A percentile compares a stretch with the other conserved stretches of the same genome.
Evolutionary conservation across 1,139 yeast genomes (phyloP).

Genomic region (Entelexis sorbosivorans): DNA sequence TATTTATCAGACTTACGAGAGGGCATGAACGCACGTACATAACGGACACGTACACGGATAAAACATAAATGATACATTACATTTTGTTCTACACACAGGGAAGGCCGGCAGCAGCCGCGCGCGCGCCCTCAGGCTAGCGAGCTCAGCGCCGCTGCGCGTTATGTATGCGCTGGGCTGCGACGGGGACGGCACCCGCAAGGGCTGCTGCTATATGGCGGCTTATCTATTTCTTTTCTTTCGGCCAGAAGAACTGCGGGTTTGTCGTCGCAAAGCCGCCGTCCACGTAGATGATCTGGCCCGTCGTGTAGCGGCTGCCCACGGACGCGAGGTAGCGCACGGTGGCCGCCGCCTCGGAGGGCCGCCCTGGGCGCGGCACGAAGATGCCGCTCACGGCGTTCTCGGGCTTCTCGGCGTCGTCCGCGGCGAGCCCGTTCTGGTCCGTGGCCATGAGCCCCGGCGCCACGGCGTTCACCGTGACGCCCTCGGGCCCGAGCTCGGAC

Average conservation of each 20-base stretch:
- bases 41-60: too few species aligned
- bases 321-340: constrained; percentile 16
- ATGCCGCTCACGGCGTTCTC: constrained; percentile 6
- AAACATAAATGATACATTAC: too few species aligned
- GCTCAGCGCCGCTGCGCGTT: too few species aligned
- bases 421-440: constrained; percentile 16
- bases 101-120: too few species aligned
- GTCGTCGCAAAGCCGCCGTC: constrained; percentile 18
- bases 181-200: too few species aligned
- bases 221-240: neutral
- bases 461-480: constrained; percentile 18
- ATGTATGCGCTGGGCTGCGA: too few species aligned
- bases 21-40: too few species aligned
- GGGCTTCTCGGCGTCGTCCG: constrained; percentile 17
- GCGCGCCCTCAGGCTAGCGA: too few species aligned
- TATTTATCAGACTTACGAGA: too few species aligned
- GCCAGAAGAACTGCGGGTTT: constrained; percentile 20
- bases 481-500: constrained; percentile 18
- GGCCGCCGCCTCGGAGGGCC: constrained; percentile 17
- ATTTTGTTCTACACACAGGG: too few species aligned
- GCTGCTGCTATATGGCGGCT: too few species aligned
- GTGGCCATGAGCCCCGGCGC: constrained; percentile 20
- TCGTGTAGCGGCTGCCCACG: constrained; percentile 17
- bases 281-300: constrained; percentile 17
- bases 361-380: constrained; percentile 17